phyloP scores from a whole-genome alignment of 495 filamentous ascomycete species.

The Aspergillus campestris region DNA sequence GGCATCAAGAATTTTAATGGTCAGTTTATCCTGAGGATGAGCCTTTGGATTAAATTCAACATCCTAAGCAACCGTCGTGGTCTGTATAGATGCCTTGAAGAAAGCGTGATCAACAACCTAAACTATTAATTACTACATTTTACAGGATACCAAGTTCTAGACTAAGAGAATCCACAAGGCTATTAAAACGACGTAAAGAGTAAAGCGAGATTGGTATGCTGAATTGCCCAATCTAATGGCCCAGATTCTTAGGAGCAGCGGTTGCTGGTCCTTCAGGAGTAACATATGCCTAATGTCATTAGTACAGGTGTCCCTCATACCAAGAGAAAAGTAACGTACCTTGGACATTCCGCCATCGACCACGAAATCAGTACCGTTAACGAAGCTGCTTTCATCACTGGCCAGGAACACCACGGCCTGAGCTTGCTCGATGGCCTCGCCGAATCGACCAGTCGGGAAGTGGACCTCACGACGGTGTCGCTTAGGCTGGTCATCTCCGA shows the following conservation, averaged over 20 bases:
- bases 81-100: too few species aligned
- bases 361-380: constrained; percentile 87
- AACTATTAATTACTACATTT: too few species aligned
- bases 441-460: constrained; percentile 88
- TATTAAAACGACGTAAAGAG: too few species aligned
- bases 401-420: constrained; percentile 93
- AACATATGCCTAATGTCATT: constrained; percentile 55
- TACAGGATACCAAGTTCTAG: too few species aligned
- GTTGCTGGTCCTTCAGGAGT: constrained; percentile 77
- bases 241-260: constrained; percentile 59
- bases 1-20: too few species aligned
- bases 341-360: constrained; percentile 97
- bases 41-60: too few species aligned
- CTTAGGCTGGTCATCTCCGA: constrained; percentile 83
- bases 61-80: too few species aligned
- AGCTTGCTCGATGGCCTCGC: constrained; percentile 91
- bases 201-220: too few species aligned
- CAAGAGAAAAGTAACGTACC: constrained; percentile 3
- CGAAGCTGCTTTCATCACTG: constrained; percentile 88
- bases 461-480: constrained; percentile 82
- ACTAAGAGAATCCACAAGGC: too few species aligned
- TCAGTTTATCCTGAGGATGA: too few species aligned
- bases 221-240: constrained; percentile 12
- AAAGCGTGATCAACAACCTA: too few species aligned
- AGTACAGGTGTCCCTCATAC: too few species aligned